Percentiles rank a stretch among this genome's conserved stretches.
Evolutionary conservation across 148 eudicot genomes (phyloP).

Genomic region (Arctostaphylos glauca): DNA sequence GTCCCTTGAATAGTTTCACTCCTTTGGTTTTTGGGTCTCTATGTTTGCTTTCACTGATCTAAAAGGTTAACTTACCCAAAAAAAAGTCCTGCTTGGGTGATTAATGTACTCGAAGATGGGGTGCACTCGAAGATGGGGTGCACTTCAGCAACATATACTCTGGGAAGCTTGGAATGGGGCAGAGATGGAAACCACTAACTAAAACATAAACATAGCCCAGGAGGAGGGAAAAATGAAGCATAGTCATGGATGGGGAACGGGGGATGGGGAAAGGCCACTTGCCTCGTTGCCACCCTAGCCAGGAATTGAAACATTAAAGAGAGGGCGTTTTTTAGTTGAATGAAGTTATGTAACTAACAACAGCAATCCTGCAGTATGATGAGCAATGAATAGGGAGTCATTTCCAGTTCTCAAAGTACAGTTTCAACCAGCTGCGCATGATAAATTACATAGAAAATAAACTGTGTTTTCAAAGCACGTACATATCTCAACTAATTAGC

Average conservation of each 20-base stretch:
- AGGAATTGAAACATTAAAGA: not conserved
- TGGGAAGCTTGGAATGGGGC: not conserved
- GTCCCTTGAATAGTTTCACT: too few relatives aligned
- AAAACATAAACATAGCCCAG: not conserved
- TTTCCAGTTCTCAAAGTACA: not conserved
- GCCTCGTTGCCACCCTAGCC: too few relatives aligned
- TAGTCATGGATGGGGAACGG: too few relatives aligned
- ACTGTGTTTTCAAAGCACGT: not conserved
- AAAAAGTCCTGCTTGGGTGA: not conserved
- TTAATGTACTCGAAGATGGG: not conserved
- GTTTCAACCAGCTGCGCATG: not conserved
- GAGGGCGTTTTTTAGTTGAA: not conserved
- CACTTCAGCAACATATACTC: not conserved
- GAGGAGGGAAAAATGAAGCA: not conserved
- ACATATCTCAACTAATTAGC: constrained; percentile 18
- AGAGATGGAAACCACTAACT: not conserved
- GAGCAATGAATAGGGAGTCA: not conserved
- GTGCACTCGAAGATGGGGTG: not conserved
- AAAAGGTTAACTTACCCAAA: too few relatives aligned
- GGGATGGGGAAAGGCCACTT: too few relatives aligned
- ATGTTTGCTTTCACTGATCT: too few relatives aligned
- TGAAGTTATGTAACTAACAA: not conserved
- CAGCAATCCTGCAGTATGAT: not conserved
- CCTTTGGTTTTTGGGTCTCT: too few relatives aligned
- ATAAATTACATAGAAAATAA: not conserved